Conservation (phyloP, 2,329 filamentous ascomycete genomes). For the Monosporascus sp. region DNA sequence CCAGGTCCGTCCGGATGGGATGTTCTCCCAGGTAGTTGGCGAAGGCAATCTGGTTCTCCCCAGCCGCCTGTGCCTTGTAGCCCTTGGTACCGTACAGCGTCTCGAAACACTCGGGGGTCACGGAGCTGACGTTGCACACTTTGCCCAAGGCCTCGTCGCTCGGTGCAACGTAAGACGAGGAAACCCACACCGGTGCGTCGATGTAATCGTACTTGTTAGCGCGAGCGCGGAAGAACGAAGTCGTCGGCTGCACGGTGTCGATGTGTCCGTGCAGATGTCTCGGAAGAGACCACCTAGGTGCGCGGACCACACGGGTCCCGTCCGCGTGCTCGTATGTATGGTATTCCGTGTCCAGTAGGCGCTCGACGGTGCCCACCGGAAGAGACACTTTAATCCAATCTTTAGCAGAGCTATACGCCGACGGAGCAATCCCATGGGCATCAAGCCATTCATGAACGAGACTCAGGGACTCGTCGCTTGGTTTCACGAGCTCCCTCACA, state of each 20-base stretch:
- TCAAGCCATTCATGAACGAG: conserved; percentile 52
- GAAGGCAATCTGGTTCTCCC: conserved; percentile 39
- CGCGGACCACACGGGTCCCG: conserved; percentile 45
- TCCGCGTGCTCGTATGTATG: conserved; percentile 48
- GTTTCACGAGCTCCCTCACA: conserved; percentile 48
- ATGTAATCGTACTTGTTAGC: conserved; percentile 24
- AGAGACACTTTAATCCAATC: conserved; percentile 53
- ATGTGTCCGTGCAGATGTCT: conserved; percentile 51
- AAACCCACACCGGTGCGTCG: conserved; percentile 23
- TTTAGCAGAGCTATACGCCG: conserved; percentile 45
- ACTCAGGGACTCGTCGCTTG: conserved; percentile 43
- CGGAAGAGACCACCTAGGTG: conserved; percentile 54
- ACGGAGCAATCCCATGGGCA: conserved; percentile 43
- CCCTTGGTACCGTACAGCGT: conserved; percentile 49
- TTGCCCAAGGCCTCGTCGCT: conserved; percentile 22
- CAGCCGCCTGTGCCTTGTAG: conserved; percentile 39
- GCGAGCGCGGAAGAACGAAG: conserved; percentile 47
- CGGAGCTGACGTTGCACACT: conserved; percentile 43
- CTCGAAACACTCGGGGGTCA: conserved; percentile 48
- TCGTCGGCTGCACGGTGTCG: conserved; percentile 56
- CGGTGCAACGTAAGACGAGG: conserved; percentile 24
- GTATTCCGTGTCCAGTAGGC: conserved; percentile 48
- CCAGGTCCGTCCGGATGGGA: conserved; percentile 39
- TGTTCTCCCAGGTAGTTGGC: conserved; percentile 42
- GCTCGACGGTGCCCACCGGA: conserved; percentile 45